Percentiles rank a stretch among this genome's conserved stretches.
Evolutionary conservation across 352 stramenopile species (phyloP).

Genomic region (Thalassiosira hispida): DNA sequence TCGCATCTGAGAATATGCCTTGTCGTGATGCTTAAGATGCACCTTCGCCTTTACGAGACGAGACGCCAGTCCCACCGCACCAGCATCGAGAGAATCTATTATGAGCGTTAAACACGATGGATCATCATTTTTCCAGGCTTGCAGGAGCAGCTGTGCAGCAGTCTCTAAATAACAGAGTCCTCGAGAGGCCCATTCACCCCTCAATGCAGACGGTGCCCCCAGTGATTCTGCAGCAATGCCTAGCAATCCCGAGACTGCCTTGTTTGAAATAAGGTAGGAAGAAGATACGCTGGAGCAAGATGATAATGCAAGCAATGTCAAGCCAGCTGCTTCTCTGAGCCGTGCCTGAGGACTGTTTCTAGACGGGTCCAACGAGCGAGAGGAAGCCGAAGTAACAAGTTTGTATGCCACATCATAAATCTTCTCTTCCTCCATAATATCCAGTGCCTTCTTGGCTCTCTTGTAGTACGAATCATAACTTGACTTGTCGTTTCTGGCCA

Average conservation of each 20-base stretch:
- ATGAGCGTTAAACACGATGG: conserved; percentile 60
- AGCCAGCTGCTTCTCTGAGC: conserved; percentile 69
- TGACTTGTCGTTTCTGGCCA: no score
- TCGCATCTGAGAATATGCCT: conserved; percentile 68
- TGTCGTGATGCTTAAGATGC: conserved; percentile 67
- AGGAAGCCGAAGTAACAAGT: conserved; percentile 64
- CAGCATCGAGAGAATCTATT: conserved; percentile 75
- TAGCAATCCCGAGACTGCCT: conserved; percentile 36
- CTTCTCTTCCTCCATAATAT: conserved; percentile 65
- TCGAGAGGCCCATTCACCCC: conserved; percentile 63
- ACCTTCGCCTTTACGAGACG: conserved; percentile 69
- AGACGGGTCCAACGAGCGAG: conserved; percentile 59
- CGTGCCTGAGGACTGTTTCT: conserved; percentile 64
- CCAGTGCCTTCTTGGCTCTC: no score
- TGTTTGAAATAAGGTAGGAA: conserved; percentile 44
- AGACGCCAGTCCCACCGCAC: conserved; percentile 63
- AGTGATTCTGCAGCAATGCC: conserved; percentile 44
- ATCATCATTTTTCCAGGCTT: conserved; percentile 59
- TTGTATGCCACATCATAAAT: conserved; percentile 63
- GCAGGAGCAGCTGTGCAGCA: conserved; percentile 62
- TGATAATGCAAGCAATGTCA: conserved; percentile 66
- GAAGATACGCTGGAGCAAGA: conserved; percentile 53
- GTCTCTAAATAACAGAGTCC: conserved; percentile 75
- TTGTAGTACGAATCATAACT: no score
- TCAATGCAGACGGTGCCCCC: conserved; percentile 51